phyloP scores from a whole-genome alignment of 108 stramenopile genomes.

The Skeletonema potamos region DNA sequence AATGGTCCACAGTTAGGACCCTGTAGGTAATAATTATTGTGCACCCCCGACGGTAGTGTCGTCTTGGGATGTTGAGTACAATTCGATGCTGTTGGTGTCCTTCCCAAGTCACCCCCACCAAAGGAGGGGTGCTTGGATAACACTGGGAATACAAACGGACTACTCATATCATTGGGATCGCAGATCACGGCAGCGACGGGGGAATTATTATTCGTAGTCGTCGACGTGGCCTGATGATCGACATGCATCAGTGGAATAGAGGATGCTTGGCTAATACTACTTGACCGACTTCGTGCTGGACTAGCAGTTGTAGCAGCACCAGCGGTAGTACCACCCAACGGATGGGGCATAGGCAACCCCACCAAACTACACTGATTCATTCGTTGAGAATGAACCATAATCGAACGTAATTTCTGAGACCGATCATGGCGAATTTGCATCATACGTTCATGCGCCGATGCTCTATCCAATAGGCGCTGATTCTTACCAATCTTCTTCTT shows the following conservation, averaged over 20 bases:
- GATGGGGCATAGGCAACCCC: background rate
- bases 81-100: constrained; percentile 36
- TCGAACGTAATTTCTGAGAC: constrained; percentile 19
- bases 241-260: background rate
- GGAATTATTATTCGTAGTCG: background rate
- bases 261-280: background rate
- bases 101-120: background rate
- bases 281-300: background rate
- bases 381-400: constrained; percentile 28
- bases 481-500: constrained; percentile 22
- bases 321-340: no score
- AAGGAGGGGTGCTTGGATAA: background rate
- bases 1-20: constrained; percentile 9
- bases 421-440: constrained; percentile 19
- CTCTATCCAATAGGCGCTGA: constrained; percentile 29
- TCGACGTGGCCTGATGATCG: background rate
- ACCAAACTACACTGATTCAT: constrained; percentile 3
- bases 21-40: background rate
- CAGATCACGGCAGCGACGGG: background rate
- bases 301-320: background rate
- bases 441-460: constrained; percentile 36
- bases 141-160: background rate
- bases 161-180: background rate
- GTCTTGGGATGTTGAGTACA: constrained; percentile 11
- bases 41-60: constrained; percentile 11